phyloP scores from a whole-genome alignment of 352 stramenopile genomes.

The Phytopythium kandeliae region DNA sequence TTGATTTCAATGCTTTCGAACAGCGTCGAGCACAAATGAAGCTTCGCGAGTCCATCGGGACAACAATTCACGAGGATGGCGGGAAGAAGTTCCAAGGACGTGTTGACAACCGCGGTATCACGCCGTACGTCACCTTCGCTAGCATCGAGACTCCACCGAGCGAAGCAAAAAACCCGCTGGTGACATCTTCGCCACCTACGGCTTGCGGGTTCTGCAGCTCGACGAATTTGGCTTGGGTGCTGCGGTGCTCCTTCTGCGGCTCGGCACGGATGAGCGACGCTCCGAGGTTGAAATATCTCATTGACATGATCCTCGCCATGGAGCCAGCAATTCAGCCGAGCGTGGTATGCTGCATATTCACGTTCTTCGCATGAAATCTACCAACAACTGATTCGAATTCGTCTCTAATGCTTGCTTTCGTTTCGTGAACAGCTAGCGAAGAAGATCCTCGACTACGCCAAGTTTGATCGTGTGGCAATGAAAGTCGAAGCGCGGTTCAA shows the following conservation, averaged over 20 bases:
- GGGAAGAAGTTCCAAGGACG: slow-evolving; percentile 30
- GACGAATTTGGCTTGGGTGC: slow-evolving; percentile 59
- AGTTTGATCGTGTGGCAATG: slow-evolving; percentile 72
- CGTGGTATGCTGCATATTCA: slow-evolving; percentile 22
- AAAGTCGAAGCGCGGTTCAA: slow-evolving; percentile 73
- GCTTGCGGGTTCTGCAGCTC: slow-evolving; percentile 70
- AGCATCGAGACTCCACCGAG: slow-evolving; percentile 49
- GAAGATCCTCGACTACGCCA: slow-evolving; percentile 68
- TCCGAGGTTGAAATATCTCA: slow-evolving; percentile 66
- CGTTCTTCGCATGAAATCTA: background rate
- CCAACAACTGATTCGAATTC: too few species aligned
- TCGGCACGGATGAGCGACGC: slow-evolving; percentile 67
- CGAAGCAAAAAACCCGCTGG: slow-evolving; percentile 33
- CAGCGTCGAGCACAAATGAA: slow-evolving; percentile 16
- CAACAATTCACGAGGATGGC: slow-evolving; percentile 36
- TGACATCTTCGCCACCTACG: slow-evolving; percentile 16
- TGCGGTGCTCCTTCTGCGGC: slow-evolving; percentile 67
- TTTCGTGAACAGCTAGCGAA: slow-evolving; percentile 39
- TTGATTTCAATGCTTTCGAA: slow-evolving; percentile 10
- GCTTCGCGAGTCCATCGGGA: slow-evolving; percentile 18
- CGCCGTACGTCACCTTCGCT: slow-evolving; percentile 57
- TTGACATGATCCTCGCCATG: slow-evolving; percentile 74
- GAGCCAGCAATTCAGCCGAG: slow-evolving; percentile 52
- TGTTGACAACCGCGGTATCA: slow-evolving; percentile 57
- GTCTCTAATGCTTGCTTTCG: background rate